Evolutionary conservation across 164 flowering plant species (phyloP).

Genomic region (Vitis riparia): DNA sequence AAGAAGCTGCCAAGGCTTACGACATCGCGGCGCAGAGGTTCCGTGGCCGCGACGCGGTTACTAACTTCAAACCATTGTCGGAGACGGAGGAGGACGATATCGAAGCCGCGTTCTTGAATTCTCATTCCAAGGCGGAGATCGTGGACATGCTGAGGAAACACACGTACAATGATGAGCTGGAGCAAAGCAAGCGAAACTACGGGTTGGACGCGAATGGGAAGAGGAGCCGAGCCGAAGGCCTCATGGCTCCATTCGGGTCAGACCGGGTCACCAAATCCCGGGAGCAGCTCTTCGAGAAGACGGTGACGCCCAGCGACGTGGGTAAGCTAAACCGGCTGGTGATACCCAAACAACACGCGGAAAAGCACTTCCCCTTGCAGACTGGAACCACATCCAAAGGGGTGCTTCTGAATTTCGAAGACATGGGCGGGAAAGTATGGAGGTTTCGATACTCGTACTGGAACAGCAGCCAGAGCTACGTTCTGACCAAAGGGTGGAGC

Average conservation of each 20-base stretch:
- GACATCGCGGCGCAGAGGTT: constrained; percentile 65
- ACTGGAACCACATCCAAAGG: constrained; percentile 46
- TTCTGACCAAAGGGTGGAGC: constrained; percentile 81
- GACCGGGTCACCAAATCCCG: constrained; percentile 23
- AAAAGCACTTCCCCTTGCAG: constrained; percentile 70
- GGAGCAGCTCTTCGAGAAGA: constrained; percentile 77
- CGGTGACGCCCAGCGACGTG: constrained; percentile 95
- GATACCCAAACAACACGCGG: constrained; percentile 93
- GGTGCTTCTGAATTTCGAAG: constrained; percentile 59
- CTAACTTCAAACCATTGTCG: constrained; percentile 48
- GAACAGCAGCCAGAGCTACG: constrained; percentile 85
- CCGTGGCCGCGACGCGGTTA: constrained; percentile 67
- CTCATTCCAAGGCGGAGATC: constrained; percentile 59
- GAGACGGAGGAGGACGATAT: constrained; percentile 28
- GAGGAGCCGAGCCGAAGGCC: not conserved
- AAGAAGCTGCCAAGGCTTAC: constrained; percentile 58
- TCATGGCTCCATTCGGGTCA: constrained; percentile 7
- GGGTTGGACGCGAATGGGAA: not conserved
- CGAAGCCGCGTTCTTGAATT: constrained; percentile 37
- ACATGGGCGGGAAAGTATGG: constrained; percentile 59
- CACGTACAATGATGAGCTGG: constrained; percentile 58
- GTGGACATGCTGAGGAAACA: constrained; percentile 71
- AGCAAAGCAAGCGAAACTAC: constrained; percentile 39
- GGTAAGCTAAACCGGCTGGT: constrained; percentile 92
- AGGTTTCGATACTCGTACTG: constrained; percentile 79